Conservation (phyloP, 2,329 filamentous ascomycete species). For the Drechslera avenae region DNA sequence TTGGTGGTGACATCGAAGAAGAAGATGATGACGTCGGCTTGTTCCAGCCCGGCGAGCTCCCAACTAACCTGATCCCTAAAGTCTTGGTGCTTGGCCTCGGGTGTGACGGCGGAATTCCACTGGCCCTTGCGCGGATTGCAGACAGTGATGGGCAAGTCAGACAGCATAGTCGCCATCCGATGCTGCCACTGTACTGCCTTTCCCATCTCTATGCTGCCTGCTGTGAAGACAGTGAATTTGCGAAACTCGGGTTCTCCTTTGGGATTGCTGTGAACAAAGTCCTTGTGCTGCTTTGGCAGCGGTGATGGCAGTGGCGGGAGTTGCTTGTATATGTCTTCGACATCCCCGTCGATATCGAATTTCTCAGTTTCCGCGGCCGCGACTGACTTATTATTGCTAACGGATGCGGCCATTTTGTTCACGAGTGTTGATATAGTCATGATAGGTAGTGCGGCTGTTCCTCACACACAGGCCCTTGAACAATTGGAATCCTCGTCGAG, state of each 20-base stretch:
- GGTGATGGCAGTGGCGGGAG: slow-evolving; percentile 22
- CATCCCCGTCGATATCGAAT: slow-evolving; percentile 26
- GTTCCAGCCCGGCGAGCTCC: slow-evolving; percentile 64
- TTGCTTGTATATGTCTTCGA: slow-evolving; percentile 30
- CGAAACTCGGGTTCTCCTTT: slow-evolving; percentile 21
- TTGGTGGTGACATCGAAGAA: slow-evolving; percentile 60
- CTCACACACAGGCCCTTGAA: slow-evolving; percentile 4
- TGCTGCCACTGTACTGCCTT: slow-evolving; percentile 59
- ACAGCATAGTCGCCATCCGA: slow-evolving; percentile 50
- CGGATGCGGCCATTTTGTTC: background rate
- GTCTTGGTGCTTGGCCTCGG: slow-evolving; percentile 48
- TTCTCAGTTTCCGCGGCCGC: background rate
- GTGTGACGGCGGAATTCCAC: slow-evolving; percentile 62
- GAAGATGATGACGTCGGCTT: slow-evolving; percentile 60
- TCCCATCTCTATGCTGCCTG: slow-evolving; percentile 60
- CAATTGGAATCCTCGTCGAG: slow-evolving; percentile 3
- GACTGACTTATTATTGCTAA: background rate
- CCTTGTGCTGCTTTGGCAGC: slow-evolving; percentile 12
- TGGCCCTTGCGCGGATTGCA: slow-evolving; percentile 62
- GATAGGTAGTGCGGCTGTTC: slow-evolving; percentile 7
- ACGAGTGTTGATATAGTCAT: background rate
- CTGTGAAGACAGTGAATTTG: slow-evolving; percentile 60
- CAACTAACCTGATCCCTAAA: slow-evolving; percentile 64
- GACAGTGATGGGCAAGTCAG: slow-evolving; percentile 56
- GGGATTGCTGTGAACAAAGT: slow-evolving; percentile 26